Percentiles rank a stretch among this genome's conserved stretches.
Evolutionary conservation across 768 basidiomycete species (phyloP).

Genomic region (Macrolepiota fuliginosa): DNA sequence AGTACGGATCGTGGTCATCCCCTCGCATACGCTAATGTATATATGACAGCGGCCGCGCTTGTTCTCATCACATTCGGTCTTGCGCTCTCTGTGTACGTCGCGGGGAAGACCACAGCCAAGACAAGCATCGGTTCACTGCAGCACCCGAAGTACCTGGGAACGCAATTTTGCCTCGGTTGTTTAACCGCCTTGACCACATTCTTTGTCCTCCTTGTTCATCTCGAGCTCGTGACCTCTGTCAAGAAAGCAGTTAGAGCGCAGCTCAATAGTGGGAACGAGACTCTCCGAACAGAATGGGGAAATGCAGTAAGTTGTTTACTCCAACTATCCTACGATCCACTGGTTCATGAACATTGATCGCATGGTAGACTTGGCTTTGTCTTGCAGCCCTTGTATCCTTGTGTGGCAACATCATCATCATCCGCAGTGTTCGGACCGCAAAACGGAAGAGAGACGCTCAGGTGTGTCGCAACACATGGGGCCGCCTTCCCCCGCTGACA

Average conservation of each 20-base stretch:
- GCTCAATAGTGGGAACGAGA: not conserved
- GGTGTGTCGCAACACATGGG: not conserved
- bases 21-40: not conserved
- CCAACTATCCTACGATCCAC: no score
- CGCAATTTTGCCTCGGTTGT: not conserved
- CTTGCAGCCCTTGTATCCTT: not conserved
- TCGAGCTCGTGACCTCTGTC: slow-evolving; percentile 2
- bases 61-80: not conserved
- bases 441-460: not conserved
- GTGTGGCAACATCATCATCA: not conserved
- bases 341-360: not conserved
- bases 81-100: not conserved
- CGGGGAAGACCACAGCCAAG: not conserved
- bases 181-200: not conserved
- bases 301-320: not conserved
- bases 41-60: not conserved
- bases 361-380: not conserved
- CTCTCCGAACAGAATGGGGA: slow-evolving; percentile 1
- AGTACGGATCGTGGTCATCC: not conserved
- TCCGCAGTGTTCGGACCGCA: slow-evolving; percentile 1
- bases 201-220: slow-evolving; percentile 5
- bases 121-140: not conserved
- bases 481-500: not conserved
- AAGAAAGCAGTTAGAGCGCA: not conserved
- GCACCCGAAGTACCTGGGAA: not conserved